Evolutionary conservation across 2,329 filamentous ascomycete species (phyloP), one percentile per base, ranked within the genome.

Genomic region (Colletotrichum caudatum): DNA sequence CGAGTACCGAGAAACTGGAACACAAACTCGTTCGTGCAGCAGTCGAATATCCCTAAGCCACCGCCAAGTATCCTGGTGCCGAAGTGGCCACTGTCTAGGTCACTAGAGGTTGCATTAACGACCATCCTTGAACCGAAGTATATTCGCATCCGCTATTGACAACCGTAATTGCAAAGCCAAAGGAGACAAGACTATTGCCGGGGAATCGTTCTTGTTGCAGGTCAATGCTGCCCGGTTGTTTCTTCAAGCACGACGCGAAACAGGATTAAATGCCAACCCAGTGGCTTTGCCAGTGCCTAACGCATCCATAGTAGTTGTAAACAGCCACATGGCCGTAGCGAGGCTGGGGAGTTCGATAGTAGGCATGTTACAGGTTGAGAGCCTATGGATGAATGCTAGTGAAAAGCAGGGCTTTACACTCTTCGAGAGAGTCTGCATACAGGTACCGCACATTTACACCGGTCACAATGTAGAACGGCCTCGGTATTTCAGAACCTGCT

Each of bases 131-230:
- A 12, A 39, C 37, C 11, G 11, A 39, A 39, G 37, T 39, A 3
- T 3, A 39, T 3, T 9, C 11, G 11, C 37, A 39, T 39, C 2
- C 37, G 35, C 9, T 29, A 29, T 4, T 4, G 29, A 29, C 29
- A 35, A 35, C 35, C 9, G 88, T 89, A 16, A 90, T 90, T 1
- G 90, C 89, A 76, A 89, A 92, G 18, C 90, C 90, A 76, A 92
- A 92, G 23, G 89, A 84, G 16, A 90, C 76, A 12, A 82, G 82
- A 63, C 89, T 86, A 76, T 85, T 88, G 72, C 91, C 83, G 6
- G 86, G 69, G 85, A 84, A 81, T 91, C 87, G 74, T 85, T 81
- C 74, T 82, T 84, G 76, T 86, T 81, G 79, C 89, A 91, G 46
- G 87, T 86, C 23, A 81, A 26, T 46, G 90, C 86, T 18, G 88